Evolutionary conservation across 169 alveolate species (phyloP), one percentile per base, ranked within the genome.

Genomic region (Cryptosporidium xiaoi): DNA sequence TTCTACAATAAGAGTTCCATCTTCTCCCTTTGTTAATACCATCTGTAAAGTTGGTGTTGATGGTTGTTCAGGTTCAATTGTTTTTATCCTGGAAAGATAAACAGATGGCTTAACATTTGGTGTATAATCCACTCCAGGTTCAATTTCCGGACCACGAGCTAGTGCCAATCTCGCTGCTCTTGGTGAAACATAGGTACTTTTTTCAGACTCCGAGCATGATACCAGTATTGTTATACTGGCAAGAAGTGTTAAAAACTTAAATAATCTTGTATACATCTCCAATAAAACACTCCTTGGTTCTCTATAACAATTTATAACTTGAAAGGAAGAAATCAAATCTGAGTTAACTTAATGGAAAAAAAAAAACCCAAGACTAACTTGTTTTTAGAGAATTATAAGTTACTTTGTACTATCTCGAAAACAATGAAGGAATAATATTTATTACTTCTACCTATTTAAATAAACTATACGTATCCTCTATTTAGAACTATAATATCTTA

Each of bases 401-500:
- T 7, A n/a, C 12, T 12, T 2, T 5, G 33, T 53, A 16, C 64
- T 16, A 20, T 53, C 33, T 53, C 20, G 0, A 20, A 5, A n/a
- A 48, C 0, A 48, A 48, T 24, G 0, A 20, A 65, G 24, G 29
- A 29, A 65, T 33, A 20, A 53, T 65, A 40, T 20, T 3, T 65
- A 65, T 4, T 20, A 65, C 50, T 10, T 66, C 82, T 50, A 66
- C 65, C 64, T 48, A 20, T n/a, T 34, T 40, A 24, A 69, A 53
- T 69, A 69, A 55, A 69, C 34, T 69, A 69, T 69, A 69, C 68
- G 83, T 69, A 69, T 69, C 83, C 83, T 69, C 83, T 69, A 69
- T 51, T 69, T 69, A 56, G 66, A 51, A 53, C 83, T 53, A 51
- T 69, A 53, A 29, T 69, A 69, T 53, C 66, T 60, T 34, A 66